Percentiles rank a stretch among this genome's conserved stretches.
Evolutionary conservation across 306 rosid genomes (phyloP).

Genomic region (Sechiopsis laciniata): DNA sequence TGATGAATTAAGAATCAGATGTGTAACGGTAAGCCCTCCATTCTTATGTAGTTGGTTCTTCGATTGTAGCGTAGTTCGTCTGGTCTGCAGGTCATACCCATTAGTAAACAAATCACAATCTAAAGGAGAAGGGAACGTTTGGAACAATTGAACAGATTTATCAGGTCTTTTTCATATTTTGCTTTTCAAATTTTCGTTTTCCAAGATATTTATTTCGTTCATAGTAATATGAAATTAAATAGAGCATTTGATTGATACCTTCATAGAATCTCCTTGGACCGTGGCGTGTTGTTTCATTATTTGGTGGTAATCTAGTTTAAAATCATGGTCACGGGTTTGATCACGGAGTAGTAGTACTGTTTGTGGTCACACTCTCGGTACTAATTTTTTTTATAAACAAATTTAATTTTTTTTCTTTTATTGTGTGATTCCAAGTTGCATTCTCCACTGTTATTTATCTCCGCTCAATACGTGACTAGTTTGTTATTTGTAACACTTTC

Average conservation of each 20-base stretch:
- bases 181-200: background rate
- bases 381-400: background rate
- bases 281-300: too few species aligned
- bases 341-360: too few species aligned
- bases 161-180: background rate
- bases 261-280: too few species aligned
- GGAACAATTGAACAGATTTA: background rate
- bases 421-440: background rate
- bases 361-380: background rate
- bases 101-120: constrained; percentile 4
- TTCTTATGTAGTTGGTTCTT: background rate
- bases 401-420: background rate
- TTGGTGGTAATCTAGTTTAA: too few species aligned
- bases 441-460: background rate
- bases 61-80: constrained; percentile 2
- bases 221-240: background rate
- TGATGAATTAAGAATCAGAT: background rate
- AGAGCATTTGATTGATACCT: background rate
- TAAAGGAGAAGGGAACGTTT: constrained; percentile 3
- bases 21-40: constrained; percentile 15
- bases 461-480: background rate
- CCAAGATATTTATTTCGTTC: background rate
- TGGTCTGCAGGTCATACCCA: background rate
- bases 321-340: too few species aligned
- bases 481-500: background rate